Evolutionary conservation across 768 basidiomycete species (phyloP).

Genomic region (Termitomyces sp.): DNA sequence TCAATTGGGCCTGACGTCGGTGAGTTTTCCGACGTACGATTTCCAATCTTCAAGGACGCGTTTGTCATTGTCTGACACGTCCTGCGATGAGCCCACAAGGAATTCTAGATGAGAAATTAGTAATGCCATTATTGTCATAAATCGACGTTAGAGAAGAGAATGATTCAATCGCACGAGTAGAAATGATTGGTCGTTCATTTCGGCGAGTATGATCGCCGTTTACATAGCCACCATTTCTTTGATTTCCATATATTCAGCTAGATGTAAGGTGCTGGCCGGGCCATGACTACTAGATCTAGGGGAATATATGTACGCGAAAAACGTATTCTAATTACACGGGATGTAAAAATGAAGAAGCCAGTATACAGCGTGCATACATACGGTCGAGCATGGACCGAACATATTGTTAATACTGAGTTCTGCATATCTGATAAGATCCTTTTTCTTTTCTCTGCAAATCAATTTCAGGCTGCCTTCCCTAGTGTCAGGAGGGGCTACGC

Average conservation of each 20-base stretch:
- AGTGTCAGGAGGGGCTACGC: not conserved
- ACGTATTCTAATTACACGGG: not conserved
- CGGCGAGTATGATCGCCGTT: not conserved
- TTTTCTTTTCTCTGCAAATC: not conserved
- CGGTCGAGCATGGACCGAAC: not conserved
- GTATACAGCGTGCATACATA: not conserved
- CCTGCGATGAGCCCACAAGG: conserved; percentile 21
- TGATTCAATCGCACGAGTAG: not conserved
- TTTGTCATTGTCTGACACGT: conserved; percentile 17
- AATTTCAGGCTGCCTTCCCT: not conserved
- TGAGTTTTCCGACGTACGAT: conserved; percentile 16
- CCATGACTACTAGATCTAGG: not conserved
- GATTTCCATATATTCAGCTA: no score
- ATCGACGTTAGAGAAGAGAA: conserved; percentile 1
- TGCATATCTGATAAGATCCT: not conserved
- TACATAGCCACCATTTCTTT: not conserved
- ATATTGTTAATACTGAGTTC: not conserved
- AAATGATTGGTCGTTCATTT: not conserved
- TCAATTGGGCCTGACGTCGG: not conserved
- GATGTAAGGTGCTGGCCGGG: not conserved
- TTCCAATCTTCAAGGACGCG: conserved; percentile 24
- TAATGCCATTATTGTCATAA: not conserved
- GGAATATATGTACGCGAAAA: not conserved
- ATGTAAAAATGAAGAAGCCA: not conserved
- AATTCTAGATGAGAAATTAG: conserved; percentile 22